Evolutionary conservation across 331 rosid species (phyloP).

Genomic region (Pyracantha coccinea): DNA sequence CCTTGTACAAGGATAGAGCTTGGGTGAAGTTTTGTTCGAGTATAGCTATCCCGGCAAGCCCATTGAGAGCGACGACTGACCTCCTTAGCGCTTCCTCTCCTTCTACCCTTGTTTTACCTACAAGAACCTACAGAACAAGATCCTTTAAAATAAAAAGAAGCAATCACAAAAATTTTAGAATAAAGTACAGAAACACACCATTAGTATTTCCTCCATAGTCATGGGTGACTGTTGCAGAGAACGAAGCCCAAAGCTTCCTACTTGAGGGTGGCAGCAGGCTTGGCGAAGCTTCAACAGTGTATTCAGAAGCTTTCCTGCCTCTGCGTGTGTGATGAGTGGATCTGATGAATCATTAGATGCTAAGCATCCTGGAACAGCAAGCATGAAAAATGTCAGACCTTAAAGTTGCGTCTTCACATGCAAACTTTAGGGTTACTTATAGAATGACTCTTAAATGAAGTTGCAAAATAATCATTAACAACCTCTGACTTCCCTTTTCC

Average conservation of each 20-base stretch:
- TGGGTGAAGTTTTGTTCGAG: conserved; percentile 61
- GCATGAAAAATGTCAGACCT: conserved; percentile 27
- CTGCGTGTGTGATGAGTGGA: conserved; percentile 60
- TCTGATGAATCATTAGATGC: conserved; percentile 45
- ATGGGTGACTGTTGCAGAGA: conserved; percentile 94
- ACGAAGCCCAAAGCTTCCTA: conserved; percentile 94
- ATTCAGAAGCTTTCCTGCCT: conserved; percentile 82
- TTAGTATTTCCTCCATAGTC: conserved; percentile 95
- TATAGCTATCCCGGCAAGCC: conserved; percentile 71
- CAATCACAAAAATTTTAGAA: not conserved
- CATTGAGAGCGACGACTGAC: conserved; percentile 77
- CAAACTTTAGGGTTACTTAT: not conserved
- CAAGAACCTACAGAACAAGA: conserved; percentile 64
- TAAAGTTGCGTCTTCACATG: conserved; percentile 7
- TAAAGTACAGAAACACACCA: conserved; percentile 34
- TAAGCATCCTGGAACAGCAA: conserved; percentile 31
- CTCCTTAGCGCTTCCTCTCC: conserved; percentile 95
- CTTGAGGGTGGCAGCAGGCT: conserved; percentile 99
- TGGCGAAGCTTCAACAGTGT: conserved; percentile 94
- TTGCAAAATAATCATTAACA: conserved; percentile 17
- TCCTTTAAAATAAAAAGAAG: conserved; percentile 16
- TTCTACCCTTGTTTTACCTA: conserved; percentile 85
- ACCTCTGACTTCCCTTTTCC: conserved; percentile 63
- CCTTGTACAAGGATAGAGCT: conserved; percentile 70
- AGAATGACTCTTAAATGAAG: conserved; percentile 25